Evolutionary conservation across 1,139 yeast genomes (phyloP).

Genomic region (Blastobotrys indianensis): DNA sequence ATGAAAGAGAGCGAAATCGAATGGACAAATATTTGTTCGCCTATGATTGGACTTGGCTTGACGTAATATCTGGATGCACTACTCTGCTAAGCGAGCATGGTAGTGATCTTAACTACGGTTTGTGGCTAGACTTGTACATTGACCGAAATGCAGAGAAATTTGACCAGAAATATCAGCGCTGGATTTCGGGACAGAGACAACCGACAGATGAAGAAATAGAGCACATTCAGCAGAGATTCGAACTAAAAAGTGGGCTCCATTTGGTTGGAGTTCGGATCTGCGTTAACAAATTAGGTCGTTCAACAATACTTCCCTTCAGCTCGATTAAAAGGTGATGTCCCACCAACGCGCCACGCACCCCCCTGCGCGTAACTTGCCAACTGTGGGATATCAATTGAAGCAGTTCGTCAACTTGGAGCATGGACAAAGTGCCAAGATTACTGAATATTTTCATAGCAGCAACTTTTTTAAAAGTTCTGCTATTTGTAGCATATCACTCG

Average conservation of each 20-base stretch:
- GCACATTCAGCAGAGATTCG: constrained; percentile 5
- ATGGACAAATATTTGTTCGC: constrained; percentile 1
- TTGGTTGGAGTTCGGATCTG: constrained; percentile 1
- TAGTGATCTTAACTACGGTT: neutral
- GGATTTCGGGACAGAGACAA: neutral
- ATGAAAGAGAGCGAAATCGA: neutral
- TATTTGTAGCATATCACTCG: constrained; percentile 50
- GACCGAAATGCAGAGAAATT: constrained; percentile 3
- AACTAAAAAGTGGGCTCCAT: neutral
- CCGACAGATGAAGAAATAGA: constrained; percentile 2
- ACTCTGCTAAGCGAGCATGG: neutral
- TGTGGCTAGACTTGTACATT: neutral
- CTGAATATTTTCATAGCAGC: constrained; percentile 63
- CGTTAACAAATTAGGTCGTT: constrained; percentile 1
- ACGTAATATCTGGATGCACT: neutral
- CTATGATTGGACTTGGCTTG: neutral
- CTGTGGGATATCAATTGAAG: neutral
- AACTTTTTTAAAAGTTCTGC: constrained; percentile 49
- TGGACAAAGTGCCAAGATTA: constrained; percentile 23
- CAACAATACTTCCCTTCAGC: constrained; percentile 6
- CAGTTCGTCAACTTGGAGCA: neutral
- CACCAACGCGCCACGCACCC: neutral
- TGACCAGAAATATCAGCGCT: constrained; percentile 4
- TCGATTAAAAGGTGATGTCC: neutral
- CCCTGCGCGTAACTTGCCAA: neutral